Conservation (phyloP, 768 basidiomycete genomes). For the Sarcodon aspratus region DNA sequence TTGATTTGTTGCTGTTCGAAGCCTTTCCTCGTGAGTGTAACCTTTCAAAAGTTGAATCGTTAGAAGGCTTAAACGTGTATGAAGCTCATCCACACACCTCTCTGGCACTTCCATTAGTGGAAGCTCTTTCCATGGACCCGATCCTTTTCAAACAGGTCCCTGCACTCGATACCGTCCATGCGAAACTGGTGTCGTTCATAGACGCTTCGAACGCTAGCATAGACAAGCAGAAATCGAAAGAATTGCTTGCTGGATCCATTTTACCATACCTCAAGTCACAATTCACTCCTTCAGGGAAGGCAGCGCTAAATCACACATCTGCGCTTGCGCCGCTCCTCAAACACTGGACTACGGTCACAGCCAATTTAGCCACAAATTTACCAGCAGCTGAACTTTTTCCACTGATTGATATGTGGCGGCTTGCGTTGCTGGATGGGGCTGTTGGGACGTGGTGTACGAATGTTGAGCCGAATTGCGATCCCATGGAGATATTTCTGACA, state of each 20-base stretch:
- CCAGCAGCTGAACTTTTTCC: conserved; percentile 59
- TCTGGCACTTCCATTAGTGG: conserved; percentile 46
- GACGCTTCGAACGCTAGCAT: conserved; percentile 28
- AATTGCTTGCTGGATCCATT: conserved; percentile 34
- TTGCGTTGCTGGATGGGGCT: conserved; percentile 56
- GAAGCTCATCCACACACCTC: conserved; percentile 69
- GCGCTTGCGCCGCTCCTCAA: conserved; percentile 28
- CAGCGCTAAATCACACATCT: conserved; percentile 13
- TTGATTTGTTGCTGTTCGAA: conserved; percentile 63
- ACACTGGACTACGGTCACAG: conserved; percentile 38
- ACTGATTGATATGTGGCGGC: conserved; percentile 71
- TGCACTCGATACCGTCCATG: conserved; percentile 46
- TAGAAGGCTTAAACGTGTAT: neutral
- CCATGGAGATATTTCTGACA: conserved; percentile 33
- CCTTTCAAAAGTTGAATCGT: neutral
- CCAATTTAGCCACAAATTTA: conserved; percentile 31
- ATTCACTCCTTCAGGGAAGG: conserved; percentile 21
- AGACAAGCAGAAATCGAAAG: conserved; percentile 31
- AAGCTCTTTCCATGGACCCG: conserved; percentile 55
- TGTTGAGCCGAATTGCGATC: conserved; percentile 21
- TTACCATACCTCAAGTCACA: conserved; percentile 56
- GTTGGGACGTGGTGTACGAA: conserved; percentile 39
- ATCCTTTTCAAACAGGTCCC: conserved; percentile 72
- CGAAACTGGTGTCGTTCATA: conserved; percentile 55
- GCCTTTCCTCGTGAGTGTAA: conserved; percentile 66